Evolutionary conservation across 768 basidiomycete genomes (phyloP).

Genomic region (Boletus patriciae): DNA sequence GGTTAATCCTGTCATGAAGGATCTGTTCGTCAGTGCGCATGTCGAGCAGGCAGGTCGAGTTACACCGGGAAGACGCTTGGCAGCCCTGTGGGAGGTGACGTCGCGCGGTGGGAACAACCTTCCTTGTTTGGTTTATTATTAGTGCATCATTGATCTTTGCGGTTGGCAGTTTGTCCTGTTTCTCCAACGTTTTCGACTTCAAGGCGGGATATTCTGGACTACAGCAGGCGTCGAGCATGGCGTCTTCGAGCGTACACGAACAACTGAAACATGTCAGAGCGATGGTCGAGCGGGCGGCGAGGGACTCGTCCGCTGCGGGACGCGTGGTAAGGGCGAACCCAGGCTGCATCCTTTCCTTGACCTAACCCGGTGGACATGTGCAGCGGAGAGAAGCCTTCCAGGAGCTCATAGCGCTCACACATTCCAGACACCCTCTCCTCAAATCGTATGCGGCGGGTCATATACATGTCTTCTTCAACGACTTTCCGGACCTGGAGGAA

Average conservation of each 20-base stretch:
- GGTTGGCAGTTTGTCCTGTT: neutral
- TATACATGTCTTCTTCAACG: slow-evolving; percentile 58
- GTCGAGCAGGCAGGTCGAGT: too few species aligned
- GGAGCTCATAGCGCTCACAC: slow-evolving; percentile 54
- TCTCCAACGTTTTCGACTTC: neutral
- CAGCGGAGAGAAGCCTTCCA: slow-evolving; percentile 55
- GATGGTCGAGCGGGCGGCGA: slow-evolving; percentile 46
- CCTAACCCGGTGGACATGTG: slow-evolving; percentile 13
- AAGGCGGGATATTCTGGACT: neutral
- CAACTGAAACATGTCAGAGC: slow-evolving; percentile 27
- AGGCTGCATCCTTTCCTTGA: neutral
- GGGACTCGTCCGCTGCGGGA: slow-evolving; percentile 41
- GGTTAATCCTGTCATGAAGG: slow-evolving; percentile 66
- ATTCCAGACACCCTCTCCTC: slow-evolving; percentile 44
- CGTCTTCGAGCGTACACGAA: slow-evolving; percentile 20
- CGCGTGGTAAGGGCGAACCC: slow-evolving; percentile 36
- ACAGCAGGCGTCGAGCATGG: slow-evolving; percentile 15
- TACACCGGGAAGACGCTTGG: too few species aligned
- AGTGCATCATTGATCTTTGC: slow-evolving; percentile 19
- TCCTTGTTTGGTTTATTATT: slow-evolving; percentile 18
- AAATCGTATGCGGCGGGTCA: slow-evolving; percentile 60
- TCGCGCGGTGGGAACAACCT: slow-evolving; percentile 22
- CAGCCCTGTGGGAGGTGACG: too few species aligned
- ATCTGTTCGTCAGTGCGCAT: slow-evolving; percentile 34
- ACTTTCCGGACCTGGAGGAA: slow-evolving; percentile 73